A percentile compares a stretch with the other conserved stretches of the same genome.
Conservation (phyloP, 192 early-diverging fungal species). For the Cladochytrium replicatum region DNA sequence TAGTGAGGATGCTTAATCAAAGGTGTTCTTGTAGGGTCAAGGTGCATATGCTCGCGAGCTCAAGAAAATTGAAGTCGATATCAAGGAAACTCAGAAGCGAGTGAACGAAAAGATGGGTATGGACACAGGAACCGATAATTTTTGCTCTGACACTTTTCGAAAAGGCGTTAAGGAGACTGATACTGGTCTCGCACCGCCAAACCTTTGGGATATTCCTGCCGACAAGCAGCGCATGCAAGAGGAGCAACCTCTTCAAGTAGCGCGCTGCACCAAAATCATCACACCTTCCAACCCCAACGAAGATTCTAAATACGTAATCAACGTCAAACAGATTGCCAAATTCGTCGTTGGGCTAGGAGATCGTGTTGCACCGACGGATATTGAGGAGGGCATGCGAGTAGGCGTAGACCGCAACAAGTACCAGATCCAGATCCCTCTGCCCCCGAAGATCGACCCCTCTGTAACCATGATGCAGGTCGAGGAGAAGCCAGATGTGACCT, state of each 20-base stretch:
- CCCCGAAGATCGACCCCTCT: slow-evolving; percentile 96
- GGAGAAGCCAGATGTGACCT: slow-evolving; percentile 99
- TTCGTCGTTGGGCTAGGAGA: slow-evolving; percentile 96
- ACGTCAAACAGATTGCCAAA: slow-evolving; percentile 98
- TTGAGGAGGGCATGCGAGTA: slow-evolving; percentile 98
- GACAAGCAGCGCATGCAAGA: slow-evolving; percentile 97
- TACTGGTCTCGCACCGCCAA: slow-evolving; percentile 94
- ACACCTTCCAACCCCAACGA: slow-evolving; percentile 79
- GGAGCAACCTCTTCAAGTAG: slow-evolving; percentile 88
- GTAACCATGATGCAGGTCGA: slow-evolving; percentile 99
- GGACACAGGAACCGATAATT: background rate
- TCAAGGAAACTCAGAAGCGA: slow-evolving; percentile 95
- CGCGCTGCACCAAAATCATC: slow-evolving; percentile 98
- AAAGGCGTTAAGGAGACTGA: slow-evolving; percentile 96
- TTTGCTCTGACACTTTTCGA: too few relatives aligned
- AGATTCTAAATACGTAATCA: slow-evolving; percentile 95
- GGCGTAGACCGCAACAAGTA: slow-evolving; percentile 97
- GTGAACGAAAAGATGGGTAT: slow-evolving; percentile 97
- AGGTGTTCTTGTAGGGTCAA: slow-evolving; percentile 70
- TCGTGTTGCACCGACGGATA: slow-evolving; percentile 95
- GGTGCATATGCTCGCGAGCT: slow-evolving; percentile 95
- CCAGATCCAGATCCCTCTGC: slow-evolving; percentile 98
- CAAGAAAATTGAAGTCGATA: slow-evolving; percentile 85
- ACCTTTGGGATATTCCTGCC: slow-evolving; percentile 97
- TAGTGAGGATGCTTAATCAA: background rate